Base-by-base conservation (phyloP, 192 early-diverging fungal species). In the Diversispora eburnea region DNA sequence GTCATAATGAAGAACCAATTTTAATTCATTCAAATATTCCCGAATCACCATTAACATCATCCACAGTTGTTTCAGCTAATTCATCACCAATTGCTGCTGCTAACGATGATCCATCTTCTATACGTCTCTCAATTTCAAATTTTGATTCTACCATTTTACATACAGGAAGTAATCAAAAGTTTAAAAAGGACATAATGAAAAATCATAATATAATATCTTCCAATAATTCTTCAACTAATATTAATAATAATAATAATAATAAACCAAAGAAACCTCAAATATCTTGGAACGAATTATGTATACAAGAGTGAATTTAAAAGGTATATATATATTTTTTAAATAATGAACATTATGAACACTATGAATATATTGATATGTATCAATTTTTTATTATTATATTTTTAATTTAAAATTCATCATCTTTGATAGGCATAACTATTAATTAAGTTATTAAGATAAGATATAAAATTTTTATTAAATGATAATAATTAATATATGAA, bases 1-100 rank as follows among this genome's bases (percentile, higher is more conserved):
- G 45, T 45, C 61, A 63, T 63, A 12, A 63, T 45, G 78, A 77
- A 0, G 83, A 76, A 0, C 79, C 81, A 65, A 75, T 80, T 19
- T 64, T 72, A 0, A 78, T 78, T 47, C 72, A 20, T n/a, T 67
- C 45, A 5, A 25, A 6, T 20, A 42, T 49, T 68, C 51, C 48
- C 5, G 67, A 68, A 33, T 68, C 67, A 54, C 51, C 48, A 39
- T 25, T 19, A 9, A 39, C 67, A 12, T 54, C 48, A 39, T 68
- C 48, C 10, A 68, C 67, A 7, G 67, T 68, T 12, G 48, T 68
- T 6, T 68, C 67, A 33, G 22, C 67, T 3, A 49, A 33, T 8
- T 68, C 67, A 39, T 68, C 48, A 51, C 41, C 61, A n/a, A 33
- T 33, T 33, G 25, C 25, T 33, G 25, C 25, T 33, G 17, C 13